Evolutionary conservation across 2,329 filamentous ascomycete genomes (phyloP), one percentile per base, ranked within the genome.

Genomic region (Elsinoe necatrix): DNA sequence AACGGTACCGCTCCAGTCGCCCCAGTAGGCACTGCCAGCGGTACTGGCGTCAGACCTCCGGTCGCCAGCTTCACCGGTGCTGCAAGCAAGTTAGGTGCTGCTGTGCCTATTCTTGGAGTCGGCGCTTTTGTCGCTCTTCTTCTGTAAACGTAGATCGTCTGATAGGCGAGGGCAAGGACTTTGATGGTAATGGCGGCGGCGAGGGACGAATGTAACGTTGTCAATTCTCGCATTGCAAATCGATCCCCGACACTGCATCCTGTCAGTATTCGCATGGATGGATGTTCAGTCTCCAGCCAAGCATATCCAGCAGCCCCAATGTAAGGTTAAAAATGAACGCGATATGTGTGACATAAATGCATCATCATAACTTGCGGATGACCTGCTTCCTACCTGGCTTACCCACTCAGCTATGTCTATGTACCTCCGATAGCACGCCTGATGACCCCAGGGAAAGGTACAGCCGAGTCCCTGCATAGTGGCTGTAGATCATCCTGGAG

Each of bases 31-130:
- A 41, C n/a, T 2, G 50, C 50, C 25, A 55, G 37, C 23, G 52
- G 18, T 2, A 45, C 52, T 16, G 39, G 52, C 5, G 37, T 42
- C 6, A 42, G 39, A 34, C 35, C 52, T 18, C 52, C 39, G 16
- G 52, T 45, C 8, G 35, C 52, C 5, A 55, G 52, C 39, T 56
- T 56, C 41, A 56, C 54, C 1, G 54, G 54, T 11, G 54, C 39
- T 9, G 54, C 41, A 25, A 29, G 39, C 9, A 47, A 34, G 39
- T 18, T 56, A n/a, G 54, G 16, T 12, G 41, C 20, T 48, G 41
- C 54, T 20, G 21, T 56, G 54, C 54, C 54, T 21, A 27, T 37
- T 8, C 8, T 56, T 9, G 41, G 41, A 6, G 37, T 48, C 2
- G 54, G 54, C 9, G 54, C 54, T 35, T 37, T 56, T 23, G 54